Conservation (phyloP, 1,284 basidiomycete species). For the Leccinum variabile region DNA sequence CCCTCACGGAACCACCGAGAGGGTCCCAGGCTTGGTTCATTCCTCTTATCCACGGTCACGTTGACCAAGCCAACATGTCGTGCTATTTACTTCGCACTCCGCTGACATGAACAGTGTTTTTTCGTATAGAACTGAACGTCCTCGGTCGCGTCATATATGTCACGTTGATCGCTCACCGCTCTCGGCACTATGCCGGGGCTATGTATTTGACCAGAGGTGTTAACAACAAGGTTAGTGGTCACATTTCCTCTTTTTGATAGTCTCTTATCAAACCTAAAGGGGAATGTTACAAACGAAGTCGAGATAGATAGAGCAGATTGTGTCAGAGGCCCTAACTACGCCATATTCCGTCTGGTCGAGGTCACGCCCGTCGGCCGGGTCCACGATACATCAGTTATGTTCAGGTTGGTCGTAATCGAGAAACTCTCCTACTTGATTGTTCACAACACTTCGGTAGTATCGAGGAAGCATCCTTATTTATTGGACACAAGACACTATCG, state of each 20-base stretch:
- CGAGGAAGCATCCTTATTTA: conserved; percentile 60
- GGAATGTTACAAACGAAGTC: conserved; percentile 98
- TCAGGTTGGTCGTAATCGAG: conserved; percentile 48
- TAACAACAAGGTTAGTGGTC: conserved; percentile 71
- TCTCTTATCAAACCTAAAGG: conserved; percentile 48
- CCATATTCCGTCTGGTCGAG: conserved; percentile 64
- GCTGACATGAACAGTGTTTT: not conserved
- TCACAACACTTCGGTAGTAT: not conserved
- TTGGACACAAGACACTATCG: conserved; percentile 93
- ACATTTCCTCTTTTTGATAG: not conserved
- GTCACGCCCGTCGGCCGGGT: conserved; percentile 54
- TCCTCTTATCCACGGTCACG: conserved; percentile 93
- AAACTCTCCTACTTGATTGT: not conserved
- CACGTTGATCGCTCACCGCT: conserved; percentile 91
- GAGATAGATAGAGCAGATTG: conserved; percentile 94
- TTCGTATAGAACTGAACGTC: conserved; percentile 79
- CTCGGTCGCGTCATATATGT: conserved; percentile 91
- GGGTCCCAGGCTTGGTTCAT: conserved; percentile 73
- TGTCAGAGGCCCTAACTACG: conserved; percentile 91
- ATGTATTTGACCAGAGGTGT: conserved; percentile 95
- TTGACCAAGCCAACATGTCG: conserved; percentile 93
- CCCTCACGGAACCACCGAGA: conserved; percentile 35
- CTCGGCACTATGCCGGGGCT: conserved; percentile 94
- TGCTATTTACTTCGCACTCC: not conserved
- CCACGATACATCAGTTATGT: conserved; percentile 95